Base-by-base conservation (phyloP, 2,329 filamentous ascomycete species). In the Pezicula rhizophila region DNA sequence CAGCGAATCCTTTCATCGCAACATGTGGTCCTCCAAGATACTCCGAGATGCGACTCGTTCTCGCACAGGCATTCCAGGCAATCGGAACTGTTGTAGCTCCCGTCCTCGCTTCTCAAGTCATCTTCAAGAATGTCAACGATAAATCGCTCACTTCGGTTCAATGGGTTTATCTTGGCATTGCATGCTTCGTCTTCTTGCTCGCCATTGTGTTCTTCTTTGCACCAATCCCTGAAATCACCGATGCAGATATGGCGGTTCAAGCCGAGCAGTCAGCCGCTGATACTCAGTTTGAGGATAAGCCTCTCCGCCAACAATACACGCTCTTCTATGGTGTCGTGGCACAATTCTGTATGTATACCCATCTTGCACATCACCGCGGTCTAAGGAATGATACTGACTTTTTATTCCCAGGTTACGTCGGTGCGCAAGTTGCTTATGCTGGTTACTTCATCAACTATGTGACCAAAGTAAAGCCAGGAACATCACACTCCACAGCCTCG, bases 111-210 rank as follows among this genome's bases (percentile, higher is more conserved):
- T 26, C 79, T 82, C 38, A 83, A 79, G 54, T 84, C 83, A 40
- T 89, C 89, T 66, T 92, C 89, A 69, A 65, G 60, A 47, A 65
- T 71, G n/a, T 67, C 70, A 42, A 60, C 23, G 57, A 57, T 40
- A 47, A 42, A 2, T 78, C 78, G 1, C 74, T 92, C 6, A 75
- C 85, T 52, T 81, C 84, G 50, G 86, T 92, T 1, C 88, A 93
- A 66, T 93, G 85, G 84, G 87, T 87, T 0, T 93, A 92, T 57
- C 76, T 92, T 25, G 85, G 82, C 45, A 87, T 92, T 52, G 89
- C 87, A 0, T 71, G 83, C 35, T 83, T 89, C 47, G 88, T 86
- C 51, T 86, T 84, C 47, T 70, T 79, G 4, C 73, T 93, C 5
- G 86, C 81, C 0, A 68, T 84, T 7, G 78, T 84, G 58, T 83